phyloP scores from a whole-genome alignment of 495 filamentous ascomycete species.

The Aspergillus ellipticus region DNA sequence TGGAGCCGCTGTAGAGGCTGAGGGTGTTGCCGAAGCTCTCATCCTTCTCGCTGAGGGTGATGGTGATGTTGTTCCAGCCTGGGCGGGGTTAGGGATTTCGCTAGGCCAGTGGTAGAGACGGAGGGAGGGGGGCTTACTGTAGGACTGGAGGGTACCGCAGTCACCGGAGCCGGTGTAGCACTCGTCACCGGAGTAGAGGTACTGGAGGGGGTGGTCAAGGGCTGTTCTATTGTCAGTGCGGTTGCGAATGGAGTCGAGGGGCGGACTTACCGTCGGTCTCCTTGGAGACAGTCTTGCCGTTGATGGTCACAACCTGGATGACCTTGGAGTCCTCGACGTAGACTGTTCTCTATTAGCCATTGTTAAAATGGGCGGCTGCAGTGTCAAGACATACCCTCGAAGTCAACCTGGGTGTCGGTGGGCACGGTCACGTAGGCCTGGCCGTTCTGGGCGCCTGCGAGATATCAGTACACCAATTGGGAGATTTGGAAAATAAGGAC shows the following conservation, averaged over 20 bases:
- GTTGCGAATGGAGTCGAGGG: not conserved
- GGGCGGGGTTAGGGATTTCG: too few relatives aligned
- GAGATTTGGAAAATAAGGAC: not conserved
- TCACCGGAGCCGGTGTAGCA: conserved; percentile 17
- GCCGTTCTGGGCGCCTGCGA: conserved; percentile 15
- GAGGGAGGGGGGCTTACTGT: conserved; percentile 2
- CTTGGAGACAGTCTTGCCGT: conserved; percentile 17
- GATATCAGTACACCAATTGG: not conserved
- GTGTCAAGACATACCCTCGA: conserved; percentile 12
- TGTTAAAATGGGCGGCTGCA: not conserved
- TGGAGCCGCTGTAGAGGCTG: conserved; percentile 8
- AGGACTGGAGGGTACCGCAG: conserved; percentile 15
- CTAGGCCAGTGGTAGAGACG: not conserved
- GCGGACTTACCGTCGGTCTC: conserved; percentile 14
- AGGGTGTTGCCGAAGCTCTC: conserved; percentile 15
- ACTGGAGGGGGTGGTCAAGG: conserved; percentile 11
- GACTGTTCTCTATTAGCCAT: conserved; percentile 10
- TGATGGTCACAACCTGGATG: conserved; percentile 16
- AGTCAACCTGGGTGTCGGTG: conserved; percentile 12
- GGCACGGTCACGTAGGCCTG: conserved; percentile 21
- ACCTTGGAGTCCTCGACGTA: conserved; percentile 16
- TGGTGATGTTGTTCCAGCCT: conserved; percentile 19
- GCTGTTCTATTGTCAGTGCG: conserved; percentile 2
- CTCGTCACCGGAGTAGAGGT: conserved; percentile 22
- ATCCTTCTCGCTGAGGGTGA: conserved; percentile 16